Conservation (phyloP, 441 rosid species). For the Bruguiera hainesii region DNA sequence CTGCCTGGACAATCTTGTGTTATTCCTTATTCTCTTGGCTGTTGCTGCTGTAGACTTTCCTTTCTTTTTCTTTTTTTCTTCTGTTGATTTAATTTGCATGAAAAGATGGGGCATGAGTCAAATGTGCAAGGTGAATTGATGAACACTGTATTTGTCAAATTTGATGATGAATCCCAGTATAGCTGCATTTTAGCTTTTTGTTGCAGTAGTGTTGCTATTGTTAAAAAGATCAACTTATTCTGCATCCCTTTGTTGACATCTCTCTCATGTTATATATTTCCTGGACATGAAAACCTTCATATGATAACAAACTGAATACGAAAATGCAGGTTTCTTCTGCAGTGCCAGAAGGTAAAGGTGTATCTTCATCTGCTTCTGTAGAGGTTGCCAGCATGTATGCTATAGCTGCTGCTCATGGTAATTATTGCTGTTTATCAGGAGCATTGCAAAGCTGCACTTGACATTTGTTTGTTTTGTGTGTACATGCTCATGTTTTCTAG, state of each 20-base stretch:
- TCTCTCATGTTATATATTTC: no score
- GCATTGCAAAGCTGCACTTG: not conserved
- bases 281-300: not conserved
- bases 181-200: not conserved
- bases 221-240: not conserved
- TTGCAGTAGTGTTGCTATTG: not conserved
- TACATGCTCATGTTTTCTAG: not conserved
- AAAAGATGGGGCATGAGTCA: not conserved
- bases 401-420: slow-evolving; percentile 95
- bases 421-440: slow-evolving; percentile 15
- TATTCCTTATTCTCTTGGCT: not conserved
- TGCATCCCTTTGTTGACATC: no score
- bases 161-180: not conserved
- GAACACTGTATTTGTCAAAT: no score
- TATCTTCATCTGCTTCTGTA: slow-evolving; percentile 95
- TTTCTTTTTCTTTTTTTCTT: not conserved
- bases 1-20: no score
- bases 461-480: not conserved
- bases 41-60: not conserved
- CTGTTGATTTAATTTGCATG: not conserved
- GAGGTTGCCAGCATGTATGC: slow-evolving; percentile 99
- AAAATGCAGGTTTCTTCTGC: slow-evolving; percentile 87
- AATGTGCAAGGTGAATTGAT: no score
- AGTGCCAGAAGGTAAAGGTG: slow-evolving; percentile 99
- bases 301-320: slow-evolving; percentile 18